phyloP scores from a whole-genome alignment of 106 monocot genomes.

The Dendrobium chrysotoxum region DNA sequence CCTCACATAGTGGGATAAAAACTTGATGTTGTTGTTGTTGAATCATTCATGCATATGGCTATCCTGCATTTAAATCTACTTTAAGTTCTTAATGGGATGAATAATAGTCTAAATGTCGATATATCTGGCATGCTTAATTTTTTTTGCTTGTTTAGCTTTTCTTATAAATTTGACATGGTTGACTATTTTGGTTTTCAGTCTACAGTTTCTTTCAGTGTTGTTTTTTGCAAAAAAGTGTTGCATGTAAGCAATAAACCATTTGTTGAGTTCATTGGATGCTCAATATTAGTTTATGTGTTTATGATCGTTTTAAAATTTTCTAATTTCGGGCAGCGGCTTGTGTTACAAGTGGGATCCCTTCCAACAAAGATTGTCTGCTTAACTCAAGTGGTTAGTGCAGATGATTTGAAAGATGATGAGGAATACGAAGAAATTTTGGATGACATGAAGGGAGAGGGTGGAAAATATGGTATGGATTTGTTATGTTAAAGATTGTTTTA shows the following conservation, averaged over 20 bases:
- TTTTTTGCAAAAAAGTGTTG: not conserved
- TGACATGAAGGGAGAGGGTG: conserved; percentile 86
- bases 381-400: conserved; percentile 49
- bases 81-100: no score
- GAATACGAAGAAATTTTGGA: conserved; percentile 89
- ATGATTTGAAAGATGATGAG: conserved; percentile 78
- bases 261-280: not conserved
- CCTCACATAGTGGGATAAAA: no score
- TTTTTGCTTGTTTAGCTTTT: not conserved
- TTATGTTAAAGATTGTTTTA: not conserved
- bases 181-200: not conserved
- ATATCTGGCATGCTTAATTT: not conserved
- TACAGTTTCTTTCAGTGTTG: not conserved
- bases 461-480: conserved; percentile 60
- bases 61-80: no score
- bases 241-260: not conserved
- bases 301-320: not conserved
- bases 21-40: no score
- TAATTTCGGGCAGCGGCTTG: conserved; percentile 41
- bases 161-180: not conserved
- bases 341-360: conserved; percentile 53
- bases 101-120: no score
- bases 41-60: no score
- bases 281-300: not conserved
- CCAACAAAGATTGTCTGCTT: conserved; percentile 82